Evolutionary conservation across 1,284 basidiomycete genomes (phyloP).

Genomic region (Amylostereum areolatum): DNA sequence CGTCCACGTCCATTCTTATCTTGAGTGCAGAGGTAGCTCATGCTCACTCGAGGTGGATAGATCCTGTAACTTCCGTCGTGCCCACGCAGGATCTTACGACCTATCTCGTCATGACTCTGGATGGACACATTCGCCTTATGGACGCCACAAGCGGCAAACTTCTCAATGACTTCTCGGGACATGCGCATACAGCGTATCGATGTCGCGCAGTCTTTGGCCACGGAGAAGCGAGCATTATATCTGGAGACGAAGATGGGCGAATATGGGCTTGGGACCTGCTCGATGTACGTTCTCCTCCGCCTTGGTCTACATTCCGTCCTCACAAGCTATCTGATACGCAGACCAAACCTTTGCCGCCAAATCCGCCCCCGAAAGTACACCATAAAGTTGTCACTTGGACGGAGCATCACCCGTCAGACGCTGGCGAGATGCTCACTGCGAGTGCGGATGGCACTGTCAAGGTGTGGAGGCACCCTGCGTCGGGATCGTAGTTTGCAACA

Average conservation of each 20-base stretch:
- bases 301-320: too few relatives aligned
- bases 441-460: conserved; percentile 85
- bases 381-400: conserved; percentile 87
- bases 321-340: conserved; percentile 20
- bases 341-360: conserved; percentile 62
- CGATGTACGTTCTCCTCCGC: conserved; percentile 50
- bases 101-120: conserved; percentile 77
- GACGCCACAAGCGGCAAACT: conserved; percentile 80
- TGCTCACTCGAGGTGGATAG: conserved; percentile 30
- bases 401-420: conserved; percentile 80
- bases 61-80: conserved; percentile 78
- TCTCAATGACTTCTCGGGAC: conserved; percentile 82
- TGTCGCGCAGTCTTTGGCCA: conserved; percentile 81
- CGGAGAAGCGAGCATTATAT: conserved; percentile 76
- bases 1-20: conserved; percentile 24
- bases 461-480: conserved; percentile 57
- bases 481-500: conserved; percentile 4
- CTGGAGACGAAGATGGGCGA: conserved; percentile 85
- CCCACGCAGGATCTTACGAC: conserved; percentile 73
- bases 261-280: conserved; percentile 93
- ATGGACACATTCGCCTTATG: conserved; percentile 82
- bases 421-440: conserved; percentile 79
- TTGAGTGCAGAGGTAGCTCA: too few relatives aligned
- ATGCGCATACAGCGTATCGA: conserved; percentile 70
- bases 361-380: conserved; percentile 70